phyloP scores from a whole-genome alignment of 2,329 filamentous ascomycete species.

The Gliomastix tumulicola region DNA sequence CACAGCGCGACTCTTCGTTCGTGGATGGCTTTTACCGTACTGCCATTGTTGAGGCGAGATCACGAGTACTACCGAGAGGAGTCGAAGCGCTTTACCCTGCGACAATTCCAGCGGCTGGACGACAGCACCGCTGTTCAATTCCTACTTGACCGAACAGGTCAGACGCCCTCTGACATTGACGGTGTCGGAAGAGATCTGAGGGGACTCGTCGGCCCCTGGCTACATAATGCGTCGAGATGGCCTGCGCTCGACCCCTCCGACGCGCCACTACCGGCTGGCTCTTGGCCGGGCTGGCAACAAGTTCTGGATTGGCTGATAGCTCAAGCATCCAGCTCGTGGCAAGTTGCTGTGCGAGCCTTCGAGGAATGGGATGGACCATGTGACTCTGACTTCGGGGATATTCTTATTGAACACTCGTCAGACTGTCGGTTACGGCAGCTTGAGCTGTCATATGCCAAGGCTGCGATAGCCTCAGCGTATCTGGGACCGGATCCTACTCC shows the following conservation, averaged over 20 bases:
- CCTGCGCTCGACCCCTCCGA: neutral
- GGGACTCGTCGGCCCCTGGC: slow-evolving; percentile 66
- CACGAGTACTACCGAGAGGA: slow-evolving; percentile 60
- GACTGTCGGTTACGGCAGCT: too few species aligned
- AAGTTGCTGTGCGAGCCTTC: slow-evolving; percentile 53
- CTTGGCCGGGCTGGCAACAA: slow-evolving; percentile 60
- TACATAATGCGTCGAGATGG: slow-evolving; percentile 58
- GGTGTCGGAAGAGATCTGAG: slow-evolving; percentile 58
- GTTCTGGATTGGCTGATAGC: slow-evolving; percentile 60
- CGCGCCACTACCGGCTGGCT: slow-evolving; percentile 14
- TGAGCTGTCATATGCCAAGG: slow-evolving; percentile 59
- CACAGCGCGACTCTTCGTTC: slow-evolving; percentile 53
- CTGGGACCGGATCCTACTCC: slow-evolving; percentile 52
- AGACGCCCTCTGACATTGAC: slow-evolving; percentile 25
- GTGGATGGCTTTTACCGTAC: slow-evolving; percentile 62
- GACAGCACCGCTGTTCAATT: slow-evolving; percentile 52
- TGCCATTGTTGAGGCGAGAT: slow-evolving; percentile 63
- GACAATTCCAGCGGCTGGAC: slow-evolving; percentile 55
- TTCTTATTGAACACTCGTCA: too few species aligned
- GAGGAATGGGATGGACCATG: slow-evolving; percentile 68
- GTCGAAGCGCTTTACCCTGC: slow-evolving; percentile 43
- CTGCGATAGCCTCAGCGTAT: slow-evolving; percentile 62
- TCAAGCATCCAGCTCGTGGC: slow-evolving; percentile 54
- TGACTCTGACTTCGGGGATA: slow-evolving; percentile 62
- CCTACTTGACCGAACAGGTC: slow-evolving; percentile 51